These are phyloP conservation scores for Lentinula detonsa DNA, from an alignment of 768 basidiomycete species.

Conservation along the genomic window DNA sequence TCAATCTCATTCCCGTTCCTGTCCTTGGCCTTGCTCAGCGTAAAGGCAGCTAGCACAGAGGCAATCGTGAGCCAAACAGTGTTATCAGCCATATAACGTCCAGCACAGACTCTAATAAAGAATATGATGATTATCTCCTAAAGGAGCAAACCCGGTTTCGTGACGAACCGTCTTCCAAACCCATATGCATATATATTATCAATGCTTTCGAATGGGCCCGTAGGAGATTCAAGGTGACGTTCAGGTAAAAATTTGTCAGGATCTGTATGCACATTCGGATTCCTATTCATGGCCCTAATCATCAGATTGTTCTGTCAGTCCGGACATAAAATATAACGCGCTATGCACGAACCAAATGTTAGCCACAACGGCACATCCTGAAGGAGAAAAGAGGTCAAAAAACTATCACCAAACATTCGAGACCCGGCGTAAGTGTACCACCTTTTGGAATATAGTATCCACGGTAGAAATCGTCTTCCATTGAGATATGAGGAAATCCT, in stretches of 20 bases:
- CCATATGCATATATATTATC: constrained; percentile 5
- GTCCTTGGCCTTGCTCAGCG: neutral
- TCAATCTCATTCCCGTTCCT: neutral
- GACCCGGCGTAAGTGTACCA: neutral
- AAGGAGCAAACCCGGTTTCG: neutral
- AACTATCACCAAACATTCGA: neutral
- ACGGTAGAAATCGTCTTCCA: constrained; percentile 19
- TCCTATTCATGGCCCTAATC: constrained; percentile 5
- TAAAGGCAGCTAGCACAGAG: neutral
- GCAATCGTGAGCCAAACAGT: neutral
- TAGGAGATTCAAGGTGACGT: neutral
- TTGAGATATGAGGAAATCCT: constrained; percentile 17
- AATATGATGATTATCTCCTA: too few relatives aligned
- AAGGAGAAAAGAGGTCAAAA: neutral
- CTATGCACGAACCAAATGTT: constrained; percentile 7
- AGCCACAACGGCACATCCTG: constrained; percentile 15
- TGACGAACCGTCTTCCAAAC: constrained; percentile 10
- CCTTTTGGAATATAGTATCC: constrained; percentile 18
- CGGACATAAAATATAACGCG: neutral
- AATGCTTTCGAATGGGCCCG: neutral
- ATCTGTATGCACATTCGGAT: constrained; percentile 5
- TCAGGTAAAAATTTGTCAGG: constrained; percentile 2
- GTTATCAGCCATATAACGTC: constrained; percentile 2
- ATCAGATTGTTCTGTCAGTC: neutral
- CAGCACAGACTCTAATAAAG: neutral